Base-by-base conservation (phyloP, 2,329 filamentous ascomycete genomes). In the Nigrospora sphaerica region DNA sequence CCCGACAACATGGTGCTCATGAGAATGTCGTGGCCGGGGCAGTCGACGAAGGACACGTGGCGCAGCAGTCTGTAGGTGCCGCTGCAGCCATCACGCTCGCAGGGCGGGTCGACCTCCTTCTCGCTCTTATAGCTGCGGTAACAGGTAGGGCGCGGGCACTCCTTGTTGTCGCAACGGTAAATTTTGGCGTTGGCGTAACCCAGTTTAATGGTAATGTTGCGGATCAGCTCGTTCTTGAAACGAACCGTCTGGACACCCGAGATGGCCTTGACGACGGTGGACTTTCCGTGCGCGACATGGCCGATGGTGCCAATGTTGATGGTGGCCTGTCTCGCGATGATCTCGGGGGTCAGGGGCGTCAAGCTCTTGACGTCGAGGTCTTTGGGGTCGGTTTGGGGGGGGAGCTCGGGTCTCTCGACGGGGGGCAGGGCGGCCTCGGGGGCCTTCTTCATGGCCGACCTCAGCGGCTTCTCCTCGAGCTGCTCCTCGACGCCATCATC, bases 1-100 rank as follows among this genome's bases (percentile, higher is more conserved):
- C 93, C 93, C 64, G 93, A 98, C 78, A 98, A 85, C 93, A 98
- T 98, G 61, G 93, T 98, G 73, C 92, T 97, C 93, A 98, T 98
- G 68, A 98, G 91, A 90, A 98, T 98, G 74, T 98, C 93, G 88
- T 98, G 93, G 70, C 93, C 93, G 47, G 93, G 93, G 78, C 93
- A 97, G 71, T 97, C 93, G 57, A 97, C 93, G 67, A 97, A 98
- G 14, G 89, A 95, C 62, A 96, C 90, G 67, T 95, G 91, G 73
- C 90, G 83, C 61, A 95, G 72, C 62, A 98, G 73, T 63, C 88
- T 77, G 73, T 97, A 98, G 62, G 77, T 92, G 49, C 93, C 93
- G 48, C 71, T 72, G 64, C 93, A 98, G 57, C 91, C 92, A 53
- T 95, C 88, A 56, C 93, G 82, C 75, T 98, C 93, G 63, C 93